Conservation (phyloP, 1,139 yeast genomes). For the Debaryomyces sp. region DNA sequence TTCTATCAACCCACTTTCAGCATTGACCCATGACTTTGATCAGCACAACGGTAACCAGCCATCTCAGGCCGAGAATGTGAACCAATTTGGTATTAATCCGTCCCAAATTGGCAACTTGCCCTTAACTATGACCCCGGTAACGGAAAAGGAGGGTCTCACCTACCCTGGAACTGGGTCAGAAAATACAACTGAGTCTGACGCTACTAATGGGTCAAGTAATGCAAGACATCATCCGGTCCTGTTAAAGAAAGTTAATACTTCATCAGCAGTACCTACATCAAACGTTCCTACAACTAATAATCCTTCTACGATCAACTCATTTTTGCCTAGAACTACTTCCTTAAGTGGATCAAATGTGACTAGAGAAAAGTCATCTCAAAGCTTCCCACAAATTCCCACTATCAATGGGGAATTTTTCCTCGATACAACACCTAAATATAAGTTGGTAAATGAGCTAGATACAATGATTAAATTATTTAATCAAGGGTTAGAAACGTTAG, state of each 20-base stretch:
- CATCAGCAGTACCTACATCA: neutral
- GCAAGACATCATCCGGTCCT: neutral
- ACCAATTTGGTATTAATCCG: constrained; percentile 68
- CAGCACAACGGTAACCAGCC: constrained; percentile 15
- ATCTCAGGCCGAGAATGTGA: constrained; percentile 39
- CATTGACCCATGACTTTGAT: constrained; percentile 35
- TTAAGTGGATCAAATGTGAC: constrained; percentile 10
- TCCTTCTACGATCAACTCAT: constrained; percentile 15
- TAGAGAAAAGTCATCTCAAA: constrained; percentile 9
- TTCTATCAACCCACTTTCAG: constrained; percentile 35
- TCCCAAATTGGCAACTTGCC: constrained; percentile 52
- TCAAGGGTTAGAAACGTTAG: constrained; percentile 46
- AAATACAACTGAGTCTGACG: neutral
- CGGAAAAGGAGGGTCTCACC: constrained; percentile 49
- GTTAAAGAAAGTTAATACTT: constrained; percentile 1
- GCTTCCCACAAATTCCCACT: constrained; percentile 42
- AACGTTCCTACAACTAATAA: constrained; percentile 6
- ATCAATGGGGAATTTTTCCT: constrained; percentile 42
- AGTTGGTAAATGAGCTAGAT: constrained; percentile 42
- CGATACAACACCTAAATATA: constrained; percentile 39
- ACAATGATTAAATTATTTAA: constrained; percentile 41
- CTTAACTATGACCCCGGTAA: constrained; percentile 76
- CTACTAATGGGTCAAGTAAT: neutral
- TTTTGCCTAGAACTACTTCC: constrained; percentile 21
- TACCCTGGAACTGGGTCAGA: neutral